Conservation (phyloP, 225 moss, liverwort and hornwort genomes). For the Sphagnum tenellum region DNA sequence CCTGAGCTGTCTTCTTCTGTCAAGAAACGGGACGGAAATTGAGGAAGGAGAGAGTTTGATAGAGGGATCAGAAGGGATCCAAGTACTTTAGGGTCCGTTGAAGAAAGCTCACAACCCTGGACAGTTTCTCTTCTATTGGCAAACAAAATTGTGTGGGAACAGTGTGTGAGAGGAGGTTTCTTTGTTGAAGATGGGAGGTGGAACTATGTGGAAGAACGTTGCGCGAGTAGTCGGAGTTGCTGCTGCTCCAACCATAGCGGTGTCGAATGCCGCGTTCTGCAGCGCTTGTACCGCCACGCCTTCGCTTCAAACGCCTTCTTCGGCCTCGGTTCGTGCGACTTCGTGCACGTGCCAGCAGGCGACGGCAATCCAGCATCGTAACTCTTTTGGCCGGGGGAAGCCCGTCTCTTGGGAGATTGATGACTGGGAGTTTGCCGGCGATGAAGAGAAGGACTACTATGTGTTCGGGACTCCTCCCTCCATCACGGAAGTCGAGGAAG, state of each 20-base stretch:
- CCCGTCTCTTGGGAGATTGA: constrained; percentile 63
- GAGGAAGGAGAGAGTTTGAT: no score
- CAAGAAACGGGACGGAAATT: no score
- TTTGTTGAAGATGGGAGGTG: constrained; percentile 47
- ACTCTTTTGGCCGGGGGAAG: constrained; percentile 26
- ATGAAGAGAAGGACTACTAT: constrained; percentile 70
- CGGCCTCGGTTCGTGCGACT: constrained; percentile 30
- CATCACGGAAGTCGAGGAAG: constrained; percentile 69
- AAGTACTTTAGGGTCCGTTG: no score
- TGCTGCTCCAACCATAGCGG: constrained; percentile 33
- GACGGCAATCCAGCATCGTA: constrained; percentile 20
- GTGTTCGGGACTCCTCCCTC: constrained; percentile 77
- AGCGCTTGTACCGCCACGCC: constrained; percentile 45
- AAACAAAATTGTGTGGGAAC: no score
- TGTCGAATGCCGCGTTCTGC: constrained; percentile 35
- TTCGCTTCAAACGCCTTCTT: constrained; percentile 21
- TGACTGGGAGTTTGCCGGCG: constrained; percentile 90
- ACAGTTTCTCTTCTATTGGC: no score
- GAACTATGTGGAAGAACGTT: constrained; percentile 67
- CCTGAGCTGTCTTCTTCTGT: no score
- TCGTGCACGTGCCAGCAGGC: constrained; percentile 12
- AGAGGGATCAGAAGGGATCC: no score
- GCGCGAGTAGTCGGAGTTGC: constrained; percentile 49
- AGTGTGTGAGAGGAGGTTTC: no score
- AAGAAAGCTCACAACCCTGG: no score